phyloP scores from a whole-genome alignment of 169 alveolate species.

The Cryptosporidium xiaoi region DNA sequence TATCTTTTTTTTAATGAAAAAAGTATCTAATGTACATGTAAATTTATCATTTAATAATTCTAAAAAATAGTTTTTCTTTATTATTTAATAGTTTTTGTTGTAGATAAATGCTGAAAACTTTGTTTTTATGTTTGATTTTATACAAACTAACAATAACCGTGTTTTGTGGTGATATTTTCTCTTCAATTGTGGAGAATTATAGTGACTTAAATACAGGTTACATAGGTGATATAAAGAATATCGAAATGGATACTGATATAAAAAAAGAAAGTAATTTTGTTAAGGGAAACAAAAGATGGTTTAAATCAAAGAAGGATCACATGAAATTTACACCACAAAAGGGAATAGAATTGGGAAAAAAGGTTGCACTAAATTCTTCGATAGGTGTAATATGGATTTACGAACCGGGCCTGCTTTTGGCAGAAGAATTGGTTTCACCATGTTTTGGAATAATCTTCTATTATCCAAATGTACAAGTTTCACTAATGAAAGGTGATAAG shows the following conservation, averaged over 20 bases:
- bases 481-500: constrained; percentile 63
- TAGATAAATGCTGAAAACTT: not conserved
- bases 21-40: too few species aligned
- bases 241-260: constrained; percentile 1
- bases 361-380: constrained; percentile 54
- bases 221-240: not conserved
- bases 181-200: constrained; percentile 36
- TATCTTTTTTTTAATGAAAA: too few species aligned
- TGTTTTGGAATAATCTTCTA: constrained; percentile 60
- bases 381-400: constrained; percentile 67
- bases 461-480: constrained; percentile 66
- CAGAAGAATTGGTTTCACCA: constrained; percentile 68
- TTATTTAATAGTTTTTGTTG: constrained; percentile 12
- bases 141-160: too few species aligned
- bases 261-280: constrained; percentile 25
- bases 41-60: too few species aligned
- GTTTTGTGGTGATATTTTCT: constrained; percentile 30
- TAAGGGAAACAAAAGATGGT: constrained; percentile 61
- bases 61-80: constrained; percentile 20
- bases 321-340: constrained; percentile 73
- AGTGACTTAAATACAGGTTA: not conserved
- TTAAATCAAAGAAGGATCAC: constrained; percentile 39
- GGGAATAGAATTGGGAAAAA: constrained; percentile 52
- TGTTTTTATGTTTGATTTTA: not conserved
- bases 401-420: constrained; percentile 68